A percentile compares a stretch with the other conserved stretches of the same genome.
phyloP scores from a whole-genome alignment of 2,329 filamentous ascomycete genomes.

The Colletotrichum abscissum region DNA sequence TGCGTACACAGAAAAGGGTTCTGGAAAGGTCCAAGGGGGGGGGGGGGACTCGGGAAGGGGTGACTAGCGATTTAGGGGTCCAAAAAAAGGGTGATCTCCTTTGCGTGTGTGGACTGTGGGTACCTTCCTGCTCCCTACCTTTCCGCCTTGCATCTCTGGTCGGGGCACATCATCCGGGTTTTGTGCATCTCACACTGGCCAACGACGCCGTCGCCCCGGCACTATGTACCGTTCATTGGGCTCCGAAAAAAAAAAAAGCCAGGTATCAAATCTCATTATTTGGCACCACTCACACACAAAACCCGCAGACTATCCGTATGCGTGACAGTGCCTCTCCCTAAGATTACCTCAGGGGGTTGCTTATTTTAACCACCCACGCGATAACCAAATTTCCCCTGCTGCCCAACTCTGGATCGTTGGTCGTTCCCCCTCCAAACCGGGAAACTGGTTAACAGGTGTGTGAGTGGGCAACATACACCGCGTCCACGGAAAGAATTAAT shows the following conservation, averaged over 20 bases:
- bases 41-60: too few relatives aligned
- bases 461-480: neutral
- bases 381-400: neutral
- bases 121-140: neutral
- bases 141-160: neutral
- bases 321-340: neutral
- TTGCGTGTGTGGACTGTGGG: neutral
- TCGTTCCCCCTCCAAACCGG: neutral
- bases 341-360: neutral
- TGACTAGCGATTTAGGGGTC: neutral
- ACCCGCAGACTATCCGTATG: too few relatives aligned
- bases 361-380: neutral
- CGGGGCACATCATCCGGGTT: neutral
- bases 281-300: neutral
- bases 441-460: neutral
- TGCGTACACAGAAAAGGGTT: neutral
- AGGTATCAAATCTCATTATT: neutral
- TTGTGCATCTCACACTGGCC: neutral
- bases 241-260: neutral
- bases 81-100: neutral
- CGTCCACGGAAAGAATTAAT: neutral
- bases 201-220: neutral
- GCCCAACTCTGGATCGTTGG: neutral
- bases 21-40: neutral
- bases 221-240: neutral